Conservation (phyloP, 345 rosid genomes). For the Citrus glauca region DNA sequence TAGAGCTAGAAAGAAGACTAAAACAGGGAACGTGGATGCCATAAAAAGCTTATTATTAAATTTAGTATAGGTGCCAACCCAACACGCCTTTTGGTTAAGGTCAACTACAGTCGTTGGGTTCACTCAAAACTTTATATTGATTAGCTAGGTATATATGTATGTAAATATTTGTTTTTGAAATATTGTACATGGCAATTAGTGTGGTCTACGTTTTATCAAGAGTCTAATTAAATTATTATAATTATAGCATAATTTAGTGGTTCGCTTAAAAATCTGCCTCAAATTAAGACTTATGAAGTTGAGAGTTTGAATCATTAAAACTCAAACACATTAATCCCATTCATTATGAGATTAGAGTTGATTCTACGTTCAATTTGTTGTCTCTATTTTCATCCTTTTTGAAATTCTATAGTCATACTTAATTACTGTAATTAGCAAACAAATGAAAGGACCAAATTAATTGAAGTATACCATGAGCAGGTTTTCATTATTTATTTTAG, state of each 20-base stretch:
- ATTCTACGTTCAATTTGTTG: neutral
- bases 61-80: neutral
- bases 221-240: too few relatives aligned
- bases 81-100: conserved; percentile 10
- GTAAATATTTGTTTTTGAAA: too few relatives aligned
- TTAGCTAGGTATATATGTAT: neutral
- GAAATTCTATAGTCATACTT: neutral
- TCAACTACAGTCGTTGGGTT: conserved; percentile 2
- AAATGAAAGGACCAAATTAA: neutral
- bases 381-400: neutral
- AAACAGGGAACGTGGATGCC: conserved; percentile 1
- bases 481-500: too few relatives aligned
- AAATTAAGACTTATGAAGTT: too few relatives aligned
- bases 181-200: too few relatives aligned
- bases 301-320: too few relatives aligned
- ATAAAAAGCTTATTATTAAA: neutral
- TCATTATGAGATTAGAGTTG: neutral
- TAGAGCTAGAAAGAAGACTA: neutral
- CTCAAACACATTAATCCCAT: neutral
- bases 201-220: too few relatives aligned
- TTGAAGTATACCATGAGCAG: neutral
- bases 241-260: too few relatives aligned
- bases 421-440: neutral
- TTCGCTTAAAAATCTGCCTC: too few relatives aligned
- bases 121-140: neutral